These are phyloP conservation scores for Sugiyamaella japonica DNA, from an alignment of 1,139 yeast species.

Conservation along the genomic window DNA sequence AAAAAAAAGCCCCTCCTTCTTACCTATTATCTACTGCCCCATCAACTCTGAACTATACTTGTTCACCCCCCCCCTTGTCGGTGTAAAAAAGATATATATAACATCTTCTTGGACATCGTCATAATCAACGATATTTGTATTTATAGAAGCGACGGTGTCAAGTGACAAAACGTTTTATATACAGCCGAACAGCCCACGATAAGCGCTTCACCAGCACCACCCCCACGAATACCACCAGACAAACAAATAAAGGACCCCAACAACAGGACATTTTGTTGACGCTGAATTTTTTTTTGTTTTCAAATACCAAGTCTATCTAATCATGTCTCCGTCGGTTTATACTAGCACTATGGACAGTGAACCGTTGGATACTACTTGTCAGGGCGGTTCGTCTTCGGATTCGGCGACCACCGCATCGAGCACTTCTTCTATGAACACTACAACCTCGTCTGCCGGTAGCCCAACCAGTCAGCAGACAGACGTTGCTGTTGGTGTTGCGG, in stretches of 20 bases:
- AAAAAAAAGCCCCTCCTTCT: no score
- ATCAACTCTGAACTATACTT: no score
- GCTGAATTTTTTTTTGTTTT: no score
- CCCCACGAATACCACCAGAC: neutral
- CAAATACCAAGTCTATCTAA: neutral
- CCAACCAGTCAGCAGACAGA: neutral
- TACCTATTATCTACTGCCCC: no score
- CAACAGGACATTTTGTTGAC: neutral
- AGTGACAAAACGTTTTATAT: no score
- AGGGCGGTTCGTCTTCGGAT: no score
- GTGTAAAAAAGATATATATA: no score
- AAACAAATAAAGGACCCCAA: neutral
- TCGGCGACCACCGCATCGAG: neutral
- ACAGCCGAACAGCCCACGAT: neutral
- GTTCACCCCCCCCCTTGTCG: no score
- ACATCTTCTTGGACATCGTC: no score
- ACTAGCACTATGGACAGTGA: slow-evolving; percentile 8
- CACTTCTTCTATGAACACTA: neutral
- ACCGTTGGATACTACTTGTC: slow-evolving; percentile 1
- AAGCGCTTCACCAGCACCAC: neutral
- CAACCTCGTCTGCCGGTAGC: neutral
- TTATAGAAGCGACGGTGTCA: no score
- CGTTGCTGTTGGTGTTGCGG: neutral
- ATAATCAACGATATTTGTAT: no score
- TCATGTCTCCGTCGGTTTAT: neutral